These are phyloP conservation scores for Calonectria fujianensis DNA, from an alignment of 2,329 filamentous ascomycete species.

Conservation along the genomic window DNA sequence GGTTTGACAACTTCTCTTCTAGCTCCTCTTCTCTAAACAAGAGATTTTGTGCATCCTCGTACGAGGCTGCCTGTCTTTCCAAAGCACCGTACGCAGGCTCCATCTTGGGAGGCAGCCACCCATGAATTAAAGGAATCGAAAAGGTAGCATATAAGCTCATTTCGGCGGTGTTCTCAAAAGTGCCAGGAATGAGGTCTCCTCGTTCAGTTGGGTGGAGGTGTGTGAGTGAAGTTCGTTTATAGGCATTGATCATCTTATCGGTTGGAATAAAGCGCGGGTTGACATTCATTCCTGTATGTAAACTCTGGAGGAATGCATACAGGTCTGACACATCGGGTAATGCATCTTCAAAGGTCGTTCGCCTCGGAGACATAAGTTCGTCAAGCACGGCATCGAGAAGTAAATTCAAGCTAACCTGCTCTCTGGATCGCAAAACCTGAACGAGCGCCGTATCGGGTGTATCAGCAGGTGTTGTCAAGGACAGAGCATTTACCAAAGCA, in stretches of 20 bases:
- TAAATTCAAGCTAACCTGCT: slow-evolving; percentile 90
- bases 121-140: slow-evolving; percentile 90
- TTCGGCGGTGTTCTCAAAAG: slow-evolving; percentile 90
- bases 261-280: slow-evolving; percentile 89
- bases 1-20: slow-evolving; percentile 80
- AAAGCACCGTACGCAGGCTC: slow-evolving; percentile 83
- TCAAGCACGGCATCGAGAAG: slow-evolving; percentile 94
- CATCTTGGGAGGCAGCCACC: slow-evolving; percentile 86
- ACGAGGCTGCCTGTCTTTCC: slow-evolving; percentile 84
- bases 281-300: slow-evolving; percentile 98
- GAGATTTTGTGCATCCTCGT: slow-evolving; percentile 93
- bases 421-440: slow-evolving; percentile 84
- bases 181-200: slow-evolving; percentile 75
- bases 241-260: slow-evolving; percentile 66
- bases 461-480: slow-evolving; percentile 84
- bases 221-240: slow-evolving; percentile 71
- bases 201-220: slow-evolving; percentile 71
- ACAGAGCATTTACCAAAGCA: slow-evolving; percentile 93
- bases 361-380: slow-evolving; percentile 87
- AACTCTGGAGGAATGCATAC: slow-evolving; percentile 88
- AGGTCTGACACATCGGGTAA: slow-evolving; percentile 92
- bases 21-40: slow-evolving; percentile 93
- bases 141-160: slow-evolving; percentile 96
- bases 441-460: slow-evolving; percentile 81
- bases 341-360: slow-evolving; percentile 76